Conservation (phyloP, 805 yeast species). For the Candida endomychidarum region DNA sequence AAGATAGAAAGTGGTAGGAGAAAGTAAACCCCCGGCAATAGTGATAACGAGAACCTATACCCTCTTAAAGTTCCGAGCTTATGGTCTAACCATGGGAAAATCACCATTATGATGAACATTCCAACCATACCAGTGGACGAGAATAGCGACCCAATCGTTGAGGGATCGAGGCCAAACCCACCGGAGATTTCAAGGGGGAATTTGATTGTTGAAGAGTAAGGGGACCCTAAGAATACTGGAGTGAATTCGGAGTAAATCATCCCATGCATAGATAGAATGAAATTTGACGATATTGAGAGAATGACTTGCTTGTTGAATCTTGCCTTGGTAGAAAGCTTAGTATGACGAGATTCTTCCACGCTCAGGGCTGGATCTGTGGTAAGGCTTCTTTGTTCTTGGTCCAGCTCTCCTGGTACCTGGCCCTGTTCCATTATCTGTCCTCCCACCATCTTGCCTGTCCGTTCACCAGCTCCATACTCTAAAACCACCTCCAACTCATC, state of each 20-base stretch:
- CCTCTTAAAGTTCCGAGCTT: conserved; percentile 17
- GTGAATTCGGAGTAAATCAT: conserved; percentile 34
- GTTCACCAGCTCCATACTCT: too few species aligned
- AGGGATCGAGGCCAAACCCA: conserved; percentile 32
- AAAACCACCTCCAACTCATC: too few species aligned
- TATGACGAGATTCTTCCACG: too few species aligned
- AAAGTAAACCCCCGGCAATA: conserved; percentile 34
- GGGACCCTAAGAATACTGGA: conserved; percentile 31
- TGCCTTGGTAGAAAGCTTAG: not conserved
- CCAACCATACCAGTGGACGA: conserved; percentile 38
- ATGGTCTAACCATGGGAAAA: conserved; percentile 34
- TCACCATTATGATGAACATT: conserved; percentile 43
- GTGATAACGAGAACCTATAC: conserved; percentile 29
- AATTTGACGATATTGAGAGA: conserved; percentile 30
- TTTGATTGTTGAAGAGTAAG: conserved; percentile 21
- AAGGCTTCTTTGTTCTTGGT: not conserved
- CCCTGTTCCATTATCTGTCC: too few species aligned
- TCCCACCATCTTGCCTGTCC: too few species aligned
- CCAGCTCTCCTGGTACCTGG: too few species aligned
- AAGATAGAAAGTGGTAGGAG: conserved; percentile 32
- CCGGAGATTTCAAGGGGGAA: conserved; percentile 36
- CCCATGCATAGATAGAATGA: conserved; percentile 32
- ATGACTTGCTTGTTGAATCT: conserved; percentile 23
- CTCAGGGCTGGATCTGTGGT: too few species aligned
- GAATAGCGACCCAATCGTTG: conserved; percentile 31